Evolutionary conservation across 495 filamentous ascomycete genomes (phyloP), one percentile per base, ranked within the genome.

Genomic region (Hypoxylon cercidicola): DNA sequence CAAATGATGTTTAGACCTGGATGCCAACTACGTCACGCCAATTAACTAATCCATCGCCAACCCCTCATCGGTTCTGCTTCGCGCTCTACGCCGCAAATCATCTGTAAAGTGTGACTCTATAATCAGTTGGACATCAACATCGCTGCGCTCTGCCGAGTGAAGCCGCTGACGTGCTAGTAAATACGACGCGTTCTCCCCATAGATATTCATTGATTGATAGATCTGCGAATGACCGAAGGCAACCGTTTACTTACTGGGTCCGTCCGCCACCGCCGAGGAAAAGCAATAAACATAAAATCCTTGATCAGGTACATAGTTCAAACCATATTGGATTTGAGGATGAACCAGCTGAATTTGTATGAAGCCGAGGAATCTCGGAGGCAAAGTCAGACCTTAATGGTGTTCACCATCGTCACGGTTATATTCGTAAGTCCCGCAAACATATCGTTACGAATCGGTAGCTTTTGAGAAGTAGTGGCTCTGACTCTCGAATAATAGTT

Each of bases 381-480:
- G 32, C 88, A 90, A 68, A 79, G 81, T 16, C 84, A 87, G 58
- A 88, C 85, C 12, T 85, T 89, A 59, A 85, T 90, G 79, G 81
- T 90, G 13, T 90, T 90, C 61, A 90, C 88, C 8, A 83, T 88
- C 55, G 87, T 88, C 5, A 88, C 85, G 0, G 85, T 87, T 41
- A 71, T 88, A 35, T 89, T 88, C 74, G 72, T 90, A 39, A 52
- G 48, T 52, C 32, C 11, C 16, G 11, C 2, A 37, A 16, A 23
- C 11, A 20, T 7, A 37, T 10, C 25, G 28, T 12, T 2, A 1
- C 16, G 12, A 5, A n/a, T n/a, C n/a, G n/a, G n/a, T n/a, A n/a
- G n/a, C n/a, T n/a, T n/a, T 37, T n/a, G 10, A 12, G 10, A n/a
- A 37, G n/a, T n/a, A n/a, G n/a, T n/a, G n/a, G n/a, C n/a, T n/a